These are phyloP conservation scores for Calonectria pteridis DNA, from an alignment of 2,329 filamentous ascomycete species.

Conservation along the genomic window DNA sequence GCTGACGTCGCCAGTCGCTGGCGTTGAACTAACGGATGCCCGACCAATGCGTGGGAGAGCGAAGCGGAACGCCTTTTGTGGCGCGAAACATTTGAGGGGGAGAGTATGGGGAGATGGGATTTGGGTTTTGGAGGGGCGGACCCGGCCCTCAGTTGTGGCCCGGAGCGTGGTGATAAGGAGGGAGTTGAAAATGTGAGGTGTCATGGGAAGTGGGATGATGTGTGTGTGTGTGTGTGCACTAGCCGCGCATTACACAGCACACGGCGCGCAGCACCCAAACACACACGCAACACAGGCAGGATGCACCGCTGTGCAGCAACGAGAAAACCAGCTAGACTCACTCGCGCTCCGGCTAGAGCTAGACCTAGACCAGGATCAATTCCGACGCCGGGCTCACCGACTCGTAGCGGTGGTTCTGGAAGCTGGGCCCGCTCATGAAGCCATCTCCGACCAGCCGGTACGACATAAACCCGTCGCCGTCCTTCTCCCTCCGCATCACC, in stretches of 20 bases:
- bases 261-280: neutral
- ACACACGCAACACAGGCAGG: too few relatives aligned
- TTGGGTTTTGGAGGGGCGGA: neutral
- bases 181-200: neutral
- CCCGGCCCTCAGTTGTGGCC: neutral
- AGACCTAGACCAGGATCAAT: neutral
- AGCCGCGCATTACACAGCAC: neutral
- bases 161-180: neutral
- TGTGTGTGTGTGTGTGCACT: neutral
- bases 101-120: neutral
- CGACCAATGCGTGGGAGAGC: neutral
- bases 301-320: neutral
- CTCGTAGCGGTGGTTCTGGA: neutral
- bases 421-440: conserved; percentile 15
- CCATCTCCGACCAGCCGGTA: conserved; percentile 17
- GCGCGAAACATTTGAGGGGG: conserved; percentile 9
- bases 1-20: conserved; percentile 4
- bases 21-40: conserved; percentile 1
- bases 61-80: conserved; percentile 11
- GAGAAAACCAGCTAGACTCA: neutral
- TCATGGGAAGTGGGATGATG: neutral
- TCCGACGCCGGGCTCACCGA: neutral
- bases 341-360: neutral
- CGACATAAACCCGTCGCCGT: conserved; percentile 7
- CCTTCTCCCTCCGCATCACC: conserved; percentile 6